A percentile compares a stretch with the other conserved stretches of the same genome.
Conservation (phyloP, 257 asterid genomes). For the Agastache rugosa region DNA sequence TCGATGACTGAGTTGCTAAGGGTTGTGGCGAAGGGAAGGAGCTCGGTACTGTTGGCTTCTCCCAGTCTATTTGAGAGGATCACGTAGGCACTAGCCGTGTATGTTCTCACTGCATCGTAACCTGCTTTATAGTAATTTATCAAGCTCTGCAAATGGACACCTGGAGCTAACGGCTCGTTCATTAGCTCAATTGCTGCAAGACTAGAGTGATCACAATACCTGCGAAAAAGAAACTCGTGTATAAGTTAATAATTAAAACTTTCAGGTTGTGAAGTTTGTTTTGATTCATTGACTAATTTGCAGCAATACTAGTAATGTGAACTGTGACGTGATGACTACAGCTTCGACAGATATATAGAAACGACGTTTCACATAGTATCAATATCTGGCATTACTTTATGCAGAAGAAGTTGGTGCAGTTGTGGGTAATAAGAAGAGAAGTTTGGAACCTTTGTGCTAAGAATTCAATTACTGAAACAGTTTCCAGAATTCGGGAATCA, state of each 20-base stretch:
- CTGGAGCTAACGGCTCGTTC: slow-evolving; percentile 55
- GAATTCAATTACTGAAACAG: slow-evolving; percentile 55
- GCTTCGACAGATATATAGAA: not conserved
- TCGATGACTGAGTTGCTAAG: slow-evolving; percentile 52
- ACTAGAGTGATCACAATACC: slow-evolving; percentile 49
- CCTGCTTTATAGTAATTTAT: slow-evolving; percentile 51
- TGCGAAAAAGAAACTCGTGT: slow-evolving; percentile 7
- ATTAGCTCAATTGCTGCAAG: slow-evolving; percentile 54
- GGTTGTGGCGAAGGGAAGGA: slow-evolving; percentile 38
- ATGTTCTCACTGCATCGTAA: slow-evolving; percentile 52
- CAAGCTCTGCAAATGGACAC: slow-evolving; percentile 43
- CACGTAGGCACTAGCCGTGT: slow-evolving; percentile 44
- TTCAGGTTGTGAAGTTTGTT: not conserved
- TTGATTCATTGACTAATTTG: not conserved
- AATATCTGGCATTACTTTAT: not conserved
- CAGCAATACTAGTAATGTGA: not conserved
- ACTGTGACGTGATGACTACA: not conserved
- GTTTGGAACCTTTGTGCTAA: slow-evolving; percentile 47
- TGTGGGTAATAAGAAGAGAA: not conserved
- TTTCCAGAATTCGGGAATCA: slow-evolving; percentile 45
- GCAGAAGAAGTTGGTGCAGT: not conserved
- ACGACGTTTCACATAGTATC: not conserved
- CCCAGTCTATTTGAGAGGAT: slow-evolving; percentile 55
- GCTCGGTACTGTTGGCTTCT: slow-evolving; percentile 50
- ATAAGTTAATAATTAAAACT: not conserved